Conservation (phyloP, 495 filamentous ascomycete species). For the Talaromyces proteolyticus region DNA sequence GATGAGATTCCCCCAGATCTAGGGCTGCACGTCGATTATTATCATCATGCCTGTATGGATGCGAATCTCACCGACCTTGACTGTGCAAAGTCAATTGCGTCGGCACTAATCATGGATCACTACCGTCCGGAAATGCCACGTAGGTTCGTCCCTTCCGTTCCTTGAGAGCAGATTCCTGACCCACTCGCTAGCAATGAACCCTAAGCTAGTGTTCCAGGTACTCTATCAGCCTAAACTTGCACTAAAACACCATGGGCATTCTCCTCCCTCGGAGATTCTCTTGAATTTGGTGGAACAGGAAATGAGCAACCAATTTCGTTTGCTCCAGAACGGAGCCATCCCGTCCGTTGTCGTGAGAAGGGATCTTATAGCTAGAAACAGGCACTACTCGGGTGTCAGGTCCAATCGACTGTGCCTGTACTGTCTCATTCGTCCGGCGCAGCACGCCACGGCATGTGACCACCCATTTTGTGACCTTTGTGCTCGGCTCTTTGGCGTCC, state of each 20-base stretch:
- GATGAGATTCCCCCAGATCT: not conserved
- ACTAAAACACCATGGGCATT: not conserved
- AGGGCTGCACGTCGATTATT: not conserved
- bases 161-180: conserved; percentile 1
- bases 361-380: not conserved
- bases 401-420: not conserved
- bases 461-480: not conserved
- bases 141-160: conserved; percentile 10
- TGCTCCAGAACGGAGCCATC: not conserved
- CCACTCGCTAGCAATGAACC: conserved; percentile 11
- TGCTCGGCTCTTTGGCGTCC: not conserved
- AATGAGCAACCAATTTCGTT: not conserved
- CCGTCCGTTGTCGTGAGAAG: not conserved
- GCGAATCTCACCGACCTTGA: not conserved
- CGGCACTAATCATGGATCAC: conserved; percentile 22
- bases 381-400: not conserved
- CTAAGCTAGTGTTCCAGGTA: conserved; percentile 12
- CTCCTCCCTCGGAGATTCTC: not conserved
- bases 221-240: conserved; percentile 9
- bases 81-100: conserved; percentile 17
- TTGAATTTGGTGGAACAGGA: not conserved
- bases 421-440: not conserved
- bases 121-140: conserved; percentile 22
- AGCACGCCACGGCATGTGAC: not conserved
- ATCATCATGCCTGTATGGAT: not conserved